Evolutionary conservation across 352 stramenopile genomes (phyloP).

Genomic region (Pelagophyceae sp.): DNA sequence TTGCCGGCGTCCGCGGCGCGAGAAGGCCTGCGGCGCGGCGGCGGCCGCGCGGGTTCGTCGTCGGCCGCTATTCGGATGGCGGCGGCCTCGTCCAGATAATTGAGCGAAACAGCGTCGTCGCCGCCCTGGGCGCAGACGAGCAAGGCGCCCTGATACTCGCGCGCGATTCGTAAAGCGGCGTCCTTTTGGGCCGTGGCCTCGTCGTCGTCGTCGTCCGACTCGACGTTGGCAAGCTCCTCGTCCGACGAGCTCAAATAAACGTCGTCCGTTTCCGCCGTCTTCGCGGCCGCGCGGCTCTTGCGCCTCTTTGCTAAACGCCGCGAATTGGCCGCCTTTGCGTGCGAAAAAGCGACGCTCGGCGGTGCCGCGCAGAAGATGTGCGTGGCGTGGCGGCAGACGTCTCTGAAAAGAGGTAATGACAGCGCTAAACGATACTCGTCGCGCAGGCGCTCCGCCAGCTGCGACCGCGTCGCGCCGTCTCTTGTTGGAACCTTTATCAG

Average conservation of each 20-base stretch:
- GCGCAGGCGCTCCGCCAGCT: not conserved
- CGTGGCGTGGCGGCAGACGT: not conserved
- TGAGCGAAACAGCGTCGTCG: not conserved
- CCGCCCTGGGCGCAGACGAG: not conserved
- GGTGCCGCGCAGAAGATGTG: not conserved
- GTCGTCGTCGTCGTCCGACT: not conserved
- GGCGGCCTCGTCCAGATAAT: not conserved
- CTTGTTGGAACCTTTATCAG: not conserved
- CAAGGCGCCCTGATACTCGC: not conserved
- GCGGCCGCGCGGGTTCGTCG: not conserved
- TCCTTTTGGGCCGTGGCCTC: not conserved
- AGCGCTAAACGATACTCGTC: not conserved
- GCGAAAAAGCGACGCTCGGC: not conserved
- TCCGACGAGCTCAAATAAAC: not conserved
- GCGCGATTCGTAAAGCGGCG: not conserved
- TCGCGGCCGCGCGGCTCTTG: not conserved
- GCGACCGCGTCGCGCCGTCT: not conserved
- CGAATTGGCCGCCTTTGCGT: not conserved
- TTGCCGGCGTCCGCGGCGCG: not conserved
- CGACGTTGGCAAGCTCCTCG: not conserved
- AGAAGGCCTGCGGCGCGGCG: not conserved
- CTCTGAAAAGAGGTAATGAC: not conserved
- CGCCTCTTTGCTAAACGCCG: not conserved
- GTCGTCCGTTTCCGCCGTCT: not conserved
- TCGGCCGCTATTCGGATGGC: not conserved